Evolutionary conservation across 75 land plant genomes (phyloP), one percentile per base, ranked within the genome.

Genomic region (Pinus tabuliformis): DNA sequence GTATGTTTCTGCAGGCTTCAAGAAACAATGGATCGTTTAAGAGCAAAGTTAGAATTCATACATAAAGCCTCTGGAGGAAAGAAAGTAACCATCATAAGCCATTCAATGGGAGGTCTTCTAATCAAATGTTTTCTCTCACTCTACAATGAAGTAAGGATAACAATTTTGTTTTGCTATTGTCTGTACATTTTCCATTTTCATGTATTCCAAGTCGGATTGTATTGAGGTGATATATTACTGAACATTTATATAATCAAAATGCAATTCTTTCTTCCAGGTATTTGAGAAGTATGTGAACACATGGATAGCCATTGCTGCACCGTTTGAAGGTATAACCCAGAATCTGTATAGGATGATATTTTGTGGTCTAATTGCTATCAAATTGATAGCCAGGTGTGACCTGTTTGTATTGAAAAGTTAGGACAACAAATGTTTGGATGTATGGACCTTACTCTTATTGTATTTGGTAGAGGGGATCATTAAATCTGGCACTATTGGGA

Each of bases 261-360:
- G 54, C 15, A 42, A 56, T 72, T 26, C 54, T 24, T 42, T 72
- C 21, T 73, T 59, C 21, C 86, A 97, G 99, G 62, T 87, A 58
- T 97, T 97, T 85, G 94, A 95, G 83, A 97, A 97, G 75, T 95
- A 95, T 84, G 99, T 97, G 76, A 86, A 92, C 72, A 87, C 81
- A 22, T 97, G 99, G 99, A 95, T 97, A 76, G 98, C 98, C 71
- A 93, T 97, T 81, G 90, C 99, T 74, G 99, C 96, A 68, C 99
- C 99, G 26, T 97, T 95, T 76, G 94, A 81, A 76, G 98, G 98
- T 90, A 81, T 49, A 9, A 49, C 54, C 54, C 54, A 9, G 8
- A 68, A 68, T 11, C 72, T 42, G 22, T 42, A 8, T 68, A 21
- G n/a, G 72, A 7, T 45, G 9, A 7, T 68, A 20, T 68, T 14